Percentiles rank a stretch among this genome's conserved stretches.
phyloP scores from a whole-genome alignment of 2,329 filamentous ascomycete species.

The Aureobasidium vineae region DNA sequence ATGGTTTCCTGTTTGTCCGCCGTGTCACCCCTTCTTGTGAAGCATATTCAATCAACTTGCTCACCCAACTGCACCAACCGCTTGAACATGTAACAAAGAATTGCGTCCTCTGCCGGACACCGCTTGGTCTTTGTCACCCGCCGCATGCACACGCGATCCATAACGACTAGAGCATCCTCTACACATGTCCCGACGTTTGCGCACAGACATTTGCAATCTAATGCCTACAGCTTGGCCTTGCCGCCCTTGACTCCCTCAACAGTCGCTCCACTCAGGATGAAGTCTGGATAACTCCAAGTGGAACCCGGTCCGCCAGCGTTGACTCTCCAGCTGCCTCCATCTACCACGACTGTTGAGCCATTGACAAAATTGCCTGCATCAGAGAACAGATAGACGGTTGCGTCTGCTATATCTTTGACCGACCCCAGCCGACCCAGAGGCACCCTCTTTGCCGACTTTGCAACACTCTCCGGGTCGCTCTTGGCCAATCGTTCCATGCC shows the following conservation, averaged over 20 bases:
- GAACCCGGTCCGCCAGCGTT: conserved; percentile 40
- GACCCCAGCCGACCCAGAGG: conserved; percentile 75
- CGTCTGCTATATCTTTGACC: conserved; percentile 86
- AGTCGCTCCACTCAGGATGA: conserved; percentile 53
- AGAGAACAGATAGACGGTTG: conserved; percentile 84
- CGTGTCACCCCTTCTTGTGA: not conserved
- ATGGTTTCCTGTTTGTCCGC: conserved; percentile 7
- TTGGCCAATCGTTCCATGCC: conserved; percentile 49
- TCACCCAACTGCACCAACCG: not conserved
- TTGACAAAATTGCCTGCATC: conserved; percentile 85
- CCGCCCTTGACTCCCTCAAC: conserved; percentile 61
- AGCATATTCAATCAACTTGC: not conserved
- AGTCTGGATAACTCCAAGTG: conserved; percentile 56
- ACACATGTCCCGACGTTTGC: conserved; percentile 9
- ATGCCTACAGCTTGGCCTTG: conserved; percentile 53
- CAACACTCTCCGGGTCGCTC: conserved; percentile 37
- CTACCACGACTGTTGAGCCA: conserved; percentile 72
- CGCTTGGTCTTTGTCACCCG: not conserved
- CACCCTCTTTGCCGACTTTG: conserved; percentile 46
- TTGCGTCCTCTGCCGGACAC: not conserved
- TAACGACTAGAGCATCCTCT: conserved; percentile 2
- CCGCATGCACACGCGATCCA: not conserved
- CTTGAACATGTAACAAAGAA: not conserved
- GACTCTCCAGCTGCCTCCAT: conserved; percentile 54
- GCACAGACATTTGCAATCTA: conserved; percentile 18